Conservation (phyloP, 768 basidiomycete species). For the Dacryopinax primogenitus region DNA sequence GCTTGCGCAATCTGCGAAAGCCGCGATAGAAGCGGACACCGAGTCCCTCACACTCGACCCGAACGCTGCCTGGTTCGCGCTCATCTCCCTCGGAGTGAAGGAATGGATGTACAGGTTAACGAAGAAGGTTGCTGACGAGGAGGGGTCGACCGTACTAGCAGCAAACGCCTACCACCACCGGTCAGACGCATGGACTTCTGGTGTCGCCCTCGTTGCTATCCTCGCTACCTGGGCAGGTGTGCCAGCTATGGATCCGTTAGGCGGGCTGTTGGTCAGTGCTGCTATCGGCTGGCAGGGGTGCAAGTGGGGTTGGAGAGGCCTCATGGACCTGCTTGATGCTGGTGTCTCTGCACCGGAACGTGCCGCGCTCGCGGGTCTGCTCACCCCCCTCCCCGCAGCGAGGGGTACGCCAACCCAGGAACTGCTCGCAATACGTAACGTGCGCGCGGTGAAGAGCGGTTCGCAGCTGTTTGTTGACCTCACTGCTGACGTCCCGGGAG, state of each 20-base stretch:
- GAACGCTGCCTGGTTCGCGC: slow-evolving; percentile 96
- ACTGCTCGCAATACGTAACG: slow-evolving; percentile 36
- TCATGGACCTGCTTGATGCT: slow-evolving; percentile 73
- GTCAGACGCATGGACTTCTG: slow-evolving; percentile 89
- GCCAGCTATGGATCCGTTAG: slow-evolving; percentile 82
- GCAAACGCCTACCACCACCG: slow-evolving; percentile 98
- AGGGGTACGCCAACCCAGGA: slow-evolving; percentile 19
- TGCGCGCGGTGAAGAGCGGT: slow-evolving; percentile 67
- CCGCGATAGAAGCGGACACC: slow-evolving; percentile 18
- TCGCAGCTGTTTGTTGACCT: slow-evolving; percentile 77
- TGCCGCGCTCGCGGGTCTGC: slow-evolving; percentile 39
- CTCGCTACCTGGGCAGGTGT: slow-evolving; percentile 71
- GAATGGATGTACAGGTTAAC: slow-evolving; percentile 90
- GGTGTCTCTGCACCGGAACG: slow-evolving; percentile 50
- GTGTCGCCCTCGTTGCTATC: slow-evolving; percentile 86
- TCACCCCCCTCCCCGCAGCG: slow-evolving; percentile 42
- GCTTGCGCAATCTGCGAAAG: slow-evolving; percentile 34
- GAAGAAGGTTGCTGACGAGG: slow-evolving; percentile 77
- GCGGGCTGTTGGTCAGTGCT: slow-evolving; percentile 80
- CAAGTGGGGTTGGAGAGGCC: slow-evolving; percentile 50
- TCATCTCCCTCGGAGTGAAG: slow-evolving; percentile 62
- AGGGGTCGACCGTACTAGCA: slow-evolving; percentile 76
- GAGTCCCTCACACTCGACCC: slow-evolving; percentile 54
- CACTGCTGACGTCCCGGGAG: slow-evolving; percentile 51
- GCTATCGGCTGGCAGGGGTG: slow-evolving; percentile 75